A percentile compares a stretch with the other conserved stretches of the same genome.
Evolutionary conservation across 805 yeast genomes (phyloP).

Genomic region (Myxozyma geophila): DNA sequence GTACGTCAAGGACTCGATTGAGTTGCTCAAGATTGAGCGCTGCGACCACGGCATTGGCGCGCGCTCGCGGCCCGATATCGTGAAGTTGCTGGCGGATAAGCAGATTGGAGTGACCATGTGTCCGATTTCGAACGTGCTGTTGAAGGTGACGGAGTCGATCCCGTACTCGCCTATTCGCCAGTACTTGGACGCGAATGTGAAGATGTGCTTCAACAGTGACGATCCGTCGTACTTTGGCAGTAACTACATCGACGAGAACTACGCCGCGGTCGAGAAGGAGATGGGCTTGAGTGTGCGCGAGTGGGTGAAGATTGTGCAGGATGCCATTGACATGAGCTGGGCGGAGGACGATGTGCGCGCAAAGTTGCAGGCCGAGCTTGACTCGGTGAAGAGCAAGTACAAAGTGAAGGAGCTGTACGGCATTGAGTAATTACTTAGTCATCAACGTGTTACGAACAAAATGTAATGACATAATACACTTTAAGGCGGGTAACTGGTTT

Average conservation of each 20-base stretch:
- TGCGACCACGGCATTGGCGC: conserved; percentile 83
- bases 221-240: conserved; percentile 81
- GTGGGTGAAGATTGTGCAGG: conserved; percentile 68
- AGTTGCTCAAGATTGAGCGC: conserved; percentile 63
- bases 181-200: conserved; percentile 64
- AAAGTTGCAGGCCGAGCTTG: conserved; percentile 47
- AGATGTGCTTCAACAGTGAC: conserved; percentile 76
- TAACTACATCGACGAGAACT: conserved; percentile 80
- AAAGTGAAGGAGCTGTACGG: conserved; percentile 34
- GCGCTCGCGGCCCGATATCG: conserved; percentile 56
- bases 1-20: conserved; percentile 63
- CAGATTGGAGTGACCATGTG: conserved; percentile 70
- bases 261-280: conserved; percentile 63
- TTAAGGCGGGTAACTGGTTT: too few relatives aligned
- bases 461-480: neutral
- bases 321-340: conserved; percentile 77
- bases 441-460: neutral
- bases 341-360: conserved; percentile 57
- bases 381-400: conserved; percentile 33
- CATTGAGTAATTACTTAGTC: conserved; percentile 8
- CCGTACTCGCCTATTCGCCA: conserved; percentile 66
- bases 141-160: conserved; percentile 73
- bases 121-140: conserved; percentile 75
- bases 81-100: conserved; percentile 60
- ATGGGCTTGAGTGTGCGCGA: conserved; percentile 64